Base-by-base conservation (phyloP, 2,329 filamentous ascomycete species). In the Paraphoma chrysanthemicola region DNA sequence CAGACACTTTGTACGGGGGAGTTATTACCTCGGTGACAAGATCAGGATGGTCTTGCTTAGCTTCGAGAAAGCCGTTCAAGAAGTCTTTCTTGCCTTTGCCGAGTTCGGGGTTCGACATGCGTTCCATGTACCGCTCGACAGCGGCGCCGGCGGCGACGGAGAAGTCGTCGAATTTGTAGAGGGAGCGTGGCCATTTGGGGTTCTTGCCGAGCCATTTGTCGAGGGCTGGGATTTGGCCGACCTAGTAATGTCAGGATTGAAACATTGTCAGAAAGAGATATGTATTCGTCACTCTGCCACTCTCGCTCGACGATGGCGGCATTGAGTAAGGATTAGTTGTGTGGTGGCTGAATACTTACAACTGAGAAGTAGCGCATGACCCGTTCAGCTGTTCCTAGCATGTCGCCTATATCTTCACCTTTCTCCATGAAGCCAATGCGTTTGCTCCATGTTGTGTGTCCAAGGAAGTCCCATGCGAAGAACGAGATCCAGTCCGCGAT, bases 361-460 rank as follows among this genome's bases (percentile, higher is more conserved):
- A 70, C 62, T 14, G 69, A 69, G 36, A 66, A 69, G 42, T 72
- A 71, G 28, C 60, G 33, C 63, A 68, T 68, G 3, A 66, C 63
- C 4, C 66, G 60, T 30, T 63, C 80, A 31, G 80, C 74, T 46
- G 80, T 77, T n/a, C 51, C 53, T 12, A 74, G 51, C 62, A 72
- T 65, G 43, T 60, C 58, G 5, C 77, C 76, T 29, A 81, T 67
- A 53, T 81, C 79, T 16, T 64, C 62, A 0, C 75, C 78, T 44
- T 72, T 59, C 51, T 80, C 73, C 46, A 81, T 69, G 60, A 81
- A 81, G 0, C 79, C 79, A 7, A 80, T 69, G n/a, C 71, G 72
- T 57, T 76, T 73, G 16, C 73, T 71, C 58, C 79, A 80, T 0
- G 75, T 78, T 50, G 81, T 64, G 42, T 80, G 73, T 1, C 76